phyloP scores from a whole-genome alignment of 345 rosid genomes.

The Citrus australasica region DNA sequence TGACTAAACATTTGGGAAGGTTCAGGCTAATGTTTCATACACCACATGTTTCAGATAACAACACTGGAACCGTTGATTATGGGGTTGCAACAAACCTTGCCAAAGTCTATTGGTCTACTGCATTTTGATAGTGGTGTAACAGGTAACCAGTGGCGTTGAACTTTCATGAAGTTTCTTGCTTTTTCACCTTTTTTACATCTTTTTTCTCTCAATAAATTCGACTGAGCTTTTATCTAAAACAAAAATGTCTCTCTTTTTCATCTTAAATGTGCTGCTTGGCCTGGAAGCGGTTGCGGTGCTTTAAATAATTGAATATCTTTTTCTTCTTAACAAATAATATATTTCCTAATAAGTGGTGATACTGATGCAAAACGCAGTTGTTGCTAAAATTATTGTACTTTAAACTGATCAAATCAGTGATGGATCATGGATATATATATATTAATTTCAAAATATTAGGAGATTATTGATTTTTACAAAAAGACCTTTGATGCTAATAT shows the following conservation, averaged over 20 bases:
- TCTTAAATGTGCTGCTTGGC: background rate
- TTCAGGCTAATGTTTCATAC: slow-evolving; percentile 16
- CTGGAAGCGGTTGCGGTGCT: background rate
- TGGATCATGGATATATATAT: background rate
- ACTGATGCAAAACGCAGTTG: background rate
- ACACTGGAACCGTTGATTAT: slow-evolving; percentile 80
- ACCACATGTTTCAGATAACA: slow-evolving; percentile 51
- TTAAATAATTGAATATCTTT: background rate
- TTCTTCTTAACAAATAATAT: slow-evolving; percentile 4
- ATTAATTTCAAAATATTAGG: background rate
- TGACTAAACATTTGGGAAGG: background rate
- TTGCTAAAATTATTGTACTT: background rate
- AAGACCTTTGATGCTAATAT: background rate
- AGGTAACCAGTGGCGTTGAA: slow-evolving; percentile 39
- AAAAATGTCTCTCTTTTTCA: background rate
- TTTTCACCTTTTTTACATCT: too few species aligned
- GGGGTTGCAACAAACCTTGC: slow-evolving; percentile 89
- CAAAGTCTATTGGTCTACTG: slow-evolving; percentile 93
- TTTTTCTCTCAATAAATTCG: too few species aligned
- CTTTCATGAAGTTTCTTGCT: background rate
- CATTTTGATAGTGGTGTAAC: slow-evolving; percentile 93
- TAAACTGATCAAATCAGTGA: background rate
- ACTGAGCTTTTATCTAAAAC: too few species aligned
- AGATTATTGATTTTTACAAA: background rate
- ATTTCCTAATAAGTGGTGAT: background rate